Conservation (phyloP, 257 asterid genomes). For the Phtheirospermum japonicum region DNA sequence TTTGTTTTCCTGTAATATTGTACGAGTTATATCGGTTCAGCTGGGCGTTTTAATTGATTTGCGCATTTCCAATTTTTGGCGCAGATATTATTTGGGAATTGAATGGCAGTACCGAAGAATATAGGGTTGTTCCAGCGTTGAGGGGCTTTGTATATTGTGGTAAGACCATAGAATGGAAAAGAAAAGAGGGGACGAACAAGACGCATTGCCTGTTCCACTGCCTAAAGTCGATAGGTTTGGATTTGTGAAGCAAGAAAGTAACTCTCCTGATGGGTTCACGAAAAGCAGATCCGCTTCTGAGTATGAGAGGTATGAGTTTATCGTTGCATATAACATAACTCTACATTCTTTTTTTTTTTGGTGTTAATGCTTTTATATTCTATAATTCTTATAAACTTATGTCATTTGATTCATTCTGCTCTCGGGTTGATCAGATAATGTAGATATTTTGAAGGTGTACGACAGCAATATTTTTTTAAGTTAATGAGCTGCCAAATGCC, state of each 20-base stretch:
- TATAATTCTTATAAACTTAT: not conserved
- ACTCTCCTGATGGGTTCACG: slow-evolving; percentile 55
- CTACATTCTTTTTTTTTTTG: not conserved
- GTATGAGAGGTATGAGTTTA: slow-evolving; percentile 59
- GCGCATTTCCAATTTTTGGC: slow-evolving; percentile 10
- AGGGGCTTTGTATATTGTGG: slow-evolving; percentile 26
- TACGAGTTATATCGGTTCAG: not conserved
- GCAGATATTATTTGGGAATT: slow-evolving; percentile 26
- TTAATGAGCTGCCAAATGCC: not conserved
- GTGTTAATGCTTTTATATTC: not conserved
- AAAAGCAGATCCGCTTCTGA: slow-evolving; percentile 63
- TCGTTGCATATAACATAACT: not conserved
- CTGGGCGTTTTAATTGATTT: slow-evolving; percentile 23
- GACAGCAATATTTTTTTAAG: slow-evolving; percentile 1
- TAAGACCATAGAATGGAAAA: slow-evolving; percentile 57
- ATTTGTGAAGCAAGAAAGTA: slow-evolving; percentile 63
- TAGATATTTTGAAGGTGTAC: not conserved
- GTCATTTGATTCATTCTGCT: not conserved
- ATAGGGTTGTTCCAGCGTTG: slow-evolving; percentile 19
- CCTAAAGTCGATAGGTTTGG: slow-evolving; percentile 74
- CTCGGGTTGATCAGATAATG: not conserved
- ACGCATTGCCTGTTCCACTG: slow-evolving; percentile 42
- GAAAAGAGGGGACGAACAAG: slow-evolving; percentile 66
- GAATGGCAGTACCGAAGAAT: slow-evolving; percentile 29
- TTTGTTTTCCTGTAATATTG: too few species aligned